A percentile compares a stretch with the other conserved stretches of the same genome.
These are phyloP conservation scores for Periconia macrospinosa DNA, from an alignment of 2,329 filamentous ascomycete genomes.

Conservation along the genomic window DNA sequence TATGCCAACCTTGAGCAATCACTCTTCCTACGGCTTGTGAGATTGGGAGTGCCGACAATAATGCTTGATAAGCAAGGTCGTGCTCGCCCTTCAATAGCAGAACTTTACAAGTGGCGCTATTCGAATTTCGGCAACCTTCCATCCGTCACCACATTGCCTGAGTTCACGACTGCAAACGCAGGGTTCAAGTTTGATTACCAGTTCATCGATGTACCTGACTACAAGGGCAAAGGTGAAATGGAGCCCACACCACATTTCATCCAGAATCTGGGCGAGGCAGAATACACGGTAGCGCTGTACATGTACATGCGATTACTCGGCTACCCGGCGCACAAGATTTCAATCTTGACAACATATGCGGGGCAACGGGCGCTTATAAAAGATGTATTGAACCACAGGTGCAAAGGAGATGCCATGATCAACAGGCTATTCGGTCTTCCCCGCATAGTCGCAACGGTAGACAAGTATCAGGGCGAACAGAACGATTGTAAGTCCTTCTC, in stretches of 20 bases:
- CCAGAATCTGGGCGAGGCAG: constrained; percentile 94
- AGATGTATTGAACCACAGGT: constrained; percentile 83
- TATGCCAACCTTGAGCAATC: constrained; percentile 97
- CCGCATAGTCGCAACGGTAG: constrained; percentile 87
- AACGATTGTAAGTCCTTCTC: constrained; percentile 79
- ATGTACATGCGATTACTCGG: constrained; percentile 97
- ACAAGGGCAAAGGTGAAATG: constrained; percentile 84
- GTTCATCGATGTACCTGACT: constrained; percentile 93
- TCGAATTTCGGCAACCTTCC: constrained; percentile 77
- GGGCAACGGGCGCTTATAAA: constrained; percentile 86
- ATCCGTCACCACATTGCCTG: constrained; percentile 65
- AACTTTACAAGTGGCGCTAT: constrained; percentile 94
- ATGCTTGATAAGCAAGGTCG: constrained; percentile 92
- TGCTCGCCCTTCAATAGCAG: constrained; percentile 81
- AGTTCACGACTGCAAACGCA: constrained; percentile 82
- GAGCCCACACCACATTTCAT: constrained; percentile 94
- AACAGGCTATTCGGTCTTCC: constrained; percentile 88
- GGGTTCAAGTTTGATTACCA: constrained; percentile 95
- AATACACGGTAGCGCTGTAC: constrained; percentile 93
- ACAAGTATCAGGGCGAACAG: constrained; percentile 99
- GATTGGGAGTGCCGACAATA: constrained; percentile 88
- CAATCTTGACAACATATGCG: constrained; percentile 89
- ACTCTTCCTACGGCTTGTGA: constrained; percentile 86
- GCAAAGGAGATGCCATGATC: constrained; percentile 56
- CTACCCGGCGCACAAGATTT: constrained; percentile 82